These are phyloP conservation scores for Potentilla sterilis DNA, from an alignment of 306 rosid species.

Conservation along the genomic window DNA sequence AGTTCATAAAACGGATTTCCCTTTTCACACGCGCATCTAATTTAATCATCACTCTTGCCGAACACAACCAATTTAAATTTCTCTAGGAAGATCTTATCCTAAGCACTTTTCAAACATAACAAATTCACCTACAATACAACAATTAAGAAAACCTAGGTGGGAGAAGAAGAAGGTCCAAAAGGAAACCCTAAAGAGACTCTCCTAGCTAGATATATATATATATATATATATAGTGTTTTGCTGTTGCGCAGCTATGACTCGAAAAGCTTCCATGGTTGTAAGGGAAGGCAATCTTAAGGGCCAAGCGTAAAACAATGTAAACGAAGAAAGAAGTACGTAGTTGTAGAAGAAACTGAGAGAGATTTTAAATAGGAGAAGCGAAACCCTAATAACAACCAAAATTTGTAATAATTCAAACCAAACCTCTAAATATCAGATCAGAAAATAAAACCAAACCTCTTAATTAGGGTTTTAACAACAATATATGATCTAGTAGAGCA, in stretches of 20 bases:
- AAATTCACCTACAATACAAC: too few species aligned
- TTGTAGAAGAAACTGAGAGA: background rate
- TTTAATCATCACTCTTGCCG: too few species aligned
- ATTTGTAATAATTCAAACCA: too few species aligned
- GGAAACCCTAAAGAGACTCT: constrained; percentile 72
- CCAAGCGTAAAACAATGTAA: constrained; percentile 36
- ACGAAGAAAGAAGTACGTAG: too few species aligned
- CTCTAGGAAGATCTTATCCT: too few species aligned
- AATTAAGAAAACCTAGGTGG: constrained; percentile 28
- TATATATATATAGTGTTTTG: constrained; percentile 3
- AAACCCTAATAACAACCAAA: background rate
- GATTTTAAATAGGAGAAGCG: background rate
- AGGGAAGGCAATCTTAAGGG: constrained; percentile 98
- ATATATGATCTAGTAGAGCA: background rate
- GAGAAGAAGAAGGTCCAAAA: constrained; percentile 37
- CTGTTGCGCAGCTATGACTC: constrained; percentile 84
- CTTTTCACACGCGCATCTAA: too few species aligned
- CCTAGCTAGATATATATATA: background rate
- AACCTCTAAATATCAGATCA: too few species aligned
- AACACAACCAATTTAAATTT: too few species aligned
- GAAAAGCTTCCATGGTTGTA: constrained; percentile 62
- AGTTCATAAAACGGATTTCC: too few species aligned
- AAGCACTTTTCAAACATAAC: too few species aligned
- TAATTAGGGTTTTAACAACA: too few species aligned
- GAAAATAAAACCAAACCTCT: background rate